Evolutionary conservation across 1,284 basidiomycete genomes (phyloP).

Genomic region (Ceraceosorus guamensis): DNA sequence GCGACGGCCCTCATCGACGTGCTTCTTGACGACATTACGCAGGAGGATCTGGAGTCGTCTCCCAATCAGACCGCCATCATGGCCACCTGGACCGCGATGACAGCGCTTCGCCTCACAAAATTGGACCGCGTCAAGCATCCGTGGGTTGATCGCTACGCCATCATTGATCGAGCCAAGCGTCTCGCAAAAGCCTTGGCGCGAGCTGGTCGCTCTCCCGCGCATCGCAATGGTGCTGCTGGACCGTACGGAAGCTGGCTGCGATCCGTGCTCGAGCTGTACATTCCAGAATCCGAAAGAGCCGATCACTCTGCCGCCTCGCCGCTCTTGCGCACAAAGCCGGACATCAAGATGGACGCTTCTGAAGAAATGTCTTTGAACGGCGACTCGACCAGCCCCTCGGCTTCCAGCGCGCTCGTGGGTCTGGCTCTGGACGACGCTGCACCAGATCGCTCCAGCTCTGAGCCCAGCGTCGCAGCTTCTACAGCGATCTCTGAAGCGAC

Average conservation of each 20-base stretch:
- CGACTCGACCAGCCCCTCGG: too few species aligned
- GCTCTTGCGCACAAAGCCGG: too few species aligned
- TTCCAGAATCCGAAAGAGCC: too few species aligned
- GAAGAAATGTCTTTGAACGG: too few species aligned
- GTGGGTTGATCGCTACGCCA: conserved; percentile 24
- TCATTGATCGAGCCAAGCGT: conserved; percentile 20
- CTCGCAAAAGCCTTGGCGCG: conserved; percentile 22
- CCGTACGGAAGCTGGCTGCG: conserved; percentile 33
- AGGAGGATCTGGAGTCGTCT: conserved; percentile 25
- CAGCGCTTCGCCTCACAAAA: conserved; percentile 33
- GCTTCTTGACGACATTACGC: conserved; percentile 17
- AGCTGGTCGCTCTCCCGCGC: conserved; percentile 34
- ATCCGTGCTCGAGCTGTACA: conserved; percentile 26
- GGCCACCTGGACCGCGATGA: conserved; percentile 34
- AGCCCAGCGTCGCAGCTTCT: too few species aligned
- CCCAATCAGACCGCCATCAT: conserved; percentile 35
- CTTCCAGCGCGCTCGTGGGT: too few species aligned
- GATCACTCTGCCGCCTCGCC: too few species aligned
- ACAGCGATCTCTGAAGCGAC: too few species aligned
- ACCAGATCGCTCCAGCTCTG: too few species aligned
- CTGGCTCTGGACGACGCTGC: too few species aligned
- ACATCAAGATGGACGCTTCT: too few species aligned
- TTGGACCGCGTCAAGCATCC: conserved; percentile 16
- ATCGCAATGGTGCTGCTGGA: conserved; percentile 34
- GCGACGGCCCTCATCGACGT: conserved; percentile 31